Evolutionary conservation across 2,329 filamentous ascomycete genomes (phyloP).

Genomic region (Cladosporium velox): DNA sequence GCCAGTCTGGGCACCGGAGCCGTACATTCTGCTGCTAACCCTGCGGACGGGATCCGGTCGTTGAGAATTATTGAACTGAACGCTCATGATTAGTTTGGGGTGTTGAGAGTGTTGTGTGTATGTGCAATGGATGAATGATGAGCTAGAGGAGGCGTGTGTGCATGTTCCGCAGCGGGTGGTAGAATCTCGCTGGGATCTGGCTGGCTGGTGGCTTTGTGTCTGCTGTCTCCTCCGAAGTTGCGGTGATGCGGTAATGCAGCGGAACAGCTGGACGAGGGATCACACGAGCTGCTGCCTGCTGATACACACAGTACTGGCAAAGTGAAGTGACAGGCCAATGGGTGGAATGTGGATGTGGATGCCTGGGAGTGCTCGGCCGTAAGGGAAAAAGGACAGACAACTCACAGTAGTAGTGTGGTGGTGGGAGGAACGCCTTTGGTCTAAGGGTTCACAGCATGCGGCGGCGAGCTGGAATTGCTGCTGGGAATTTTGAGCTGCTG

Average conservation of each 20-base stretch:
- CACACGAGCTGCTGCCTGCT: constrained; percentile 10
- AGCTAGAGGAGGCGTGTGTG: not conserved
- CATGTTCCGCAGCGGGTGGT: constrained; percentile 9
- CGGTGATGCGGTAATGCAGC: constrained; percentile 3
- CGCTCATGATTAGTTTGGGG: constrained; percentile 20
- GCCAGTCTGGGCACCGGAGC: constrained; percentile 84
- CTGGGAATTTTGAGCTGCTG: constrained; percentile 14
- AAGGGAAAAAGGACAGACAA: constrained; percentile 3
- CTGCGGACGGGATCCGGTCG: constrained; percentile 21
- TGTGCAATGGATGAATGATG: not conserved
- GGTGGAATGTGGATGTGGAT: not conserved
- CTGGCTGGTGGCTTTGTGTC: constrained; percentile 9
- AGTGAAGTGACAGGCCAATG: constrained; percentile 5
- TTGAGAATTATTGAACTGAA: constrained; percentile 20
- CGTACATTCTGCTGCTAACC: constrained; percentile 69
- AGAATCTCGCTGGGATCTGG: not conserved
- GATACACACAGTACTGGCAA: not conserved
- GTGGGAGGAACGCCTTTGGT: not conserved
- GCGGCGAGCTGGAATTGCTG: not conserved
- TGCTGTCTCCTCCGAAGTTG: constrained; percentile 12
- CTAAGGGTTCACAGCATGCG: constrained; percentile 9
- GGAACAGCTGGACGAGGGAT: not conserved
- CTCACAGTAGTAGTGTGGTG: not conserved
- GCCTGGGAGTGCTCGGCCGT: constrained; percentile 13
- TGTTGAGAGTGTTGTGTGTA: not conserved